A percentile compares a stretch with the other conserved stretches of the same genome.
These are phyloP conservation scores for Fusarium udum DNA, from an alignment of 2,329 filamentous ascomycete genomes.

Conservation along the genomic window DNA sequence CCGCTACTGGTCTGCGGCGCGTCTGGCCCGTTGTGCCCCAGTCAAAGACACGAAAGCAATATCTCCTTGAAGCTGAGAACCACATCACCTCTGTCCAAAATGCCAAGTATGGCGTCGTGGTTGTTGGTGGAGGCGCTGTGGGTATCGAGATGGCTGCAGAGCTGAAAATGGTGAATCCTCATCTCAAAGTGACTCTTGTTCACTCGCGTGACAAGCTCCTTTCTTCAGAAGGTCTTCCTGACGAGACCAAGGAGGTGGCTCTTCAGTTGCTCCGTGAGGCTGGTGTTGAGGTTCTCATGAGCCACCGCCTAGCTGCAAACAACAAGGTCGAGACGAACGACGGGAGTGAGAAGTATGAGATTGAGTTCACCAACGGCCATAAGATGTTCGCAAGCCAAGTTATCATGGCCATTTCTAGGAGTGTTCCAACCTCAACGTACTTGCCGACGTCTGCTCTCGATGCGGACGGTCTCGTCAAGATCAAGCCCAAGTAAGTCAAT, in stretches of 20 bases:
- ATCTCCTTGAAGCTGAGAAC: conserved; percentile 67
- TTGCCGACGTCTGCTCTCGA: conserved; percentile 68
- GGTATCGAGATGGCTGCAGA: conserved; percentile 86
- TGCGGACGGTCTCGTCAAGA: conserved; percentile 71
- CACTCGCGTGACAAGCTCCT: conserved; percentile 77
- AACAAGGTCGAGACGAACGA: conserved; percentile 57
- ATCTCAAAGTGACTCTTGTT: conserved; percentile 74
- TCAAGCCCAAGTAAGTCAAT: conserved; percentile 61
- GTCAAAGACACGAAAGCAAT: conserved; percentile 68
- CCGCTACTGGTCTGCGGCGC: conserved; percentile 74
- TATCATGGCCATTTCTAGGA: conserved; percentile 74
- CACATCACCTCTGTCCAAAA: conserved; percentile 66
- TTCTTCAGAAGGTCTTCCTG: conserved; percentile 76
- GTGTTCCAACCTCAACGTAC: conserved; percentile 69
- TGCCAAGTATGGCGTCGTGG: conserved; percentile 67
- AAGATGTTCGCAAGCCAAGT: conserved; percentile 71
- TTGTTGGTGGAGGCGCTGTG: conserved; percentile 82
- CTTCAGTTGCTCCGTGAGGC: conserved; percentile 66
- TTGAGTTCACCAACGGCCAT: conserved; percentile 69
- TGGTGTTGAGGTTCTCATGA: conserved; percentile 73
- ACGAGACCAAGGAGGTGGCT: conserved; percentile 72
- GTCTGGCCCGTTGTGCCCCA: conserved; percentile 79
- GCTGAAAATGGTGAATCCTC: conserved; percentile 73
- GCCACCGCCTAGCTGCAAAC: conserved; percentile 63
- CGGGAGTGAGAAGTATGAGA: conserved; percentile 53